Evolutionary conservation across 179 eudicot species (phyloP).

Genomic region (Patellifolia procumbens): DNA sequence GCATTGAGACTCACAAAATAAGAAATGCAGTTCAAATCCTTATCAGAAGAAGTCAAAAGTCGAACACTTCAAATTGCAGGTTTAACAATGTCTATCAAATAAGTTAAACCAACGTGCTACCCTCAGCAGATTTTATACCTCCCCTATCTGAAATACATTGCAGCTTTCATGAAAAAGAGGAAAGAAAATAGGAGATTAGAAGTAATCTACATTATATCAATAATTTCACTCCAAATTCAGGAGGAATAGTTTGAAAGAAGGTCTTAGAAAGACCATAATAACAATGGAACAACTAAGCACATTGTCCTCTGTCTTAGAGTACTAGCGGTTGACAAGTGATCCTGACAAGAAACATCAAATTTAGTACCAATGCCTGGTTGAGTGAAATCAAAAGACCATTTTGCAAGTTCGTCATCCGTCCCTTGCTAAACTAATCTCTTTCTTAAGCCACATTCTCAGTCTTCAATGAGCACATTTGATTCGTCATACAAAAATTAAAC

Average conservation of each 20-base stretch:
- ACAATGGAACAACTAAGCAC: not conserved
- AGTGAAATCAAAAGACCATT: not conserved
- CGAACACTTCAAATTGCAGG: not conserved
- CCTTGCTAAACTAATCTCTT: not conserved
- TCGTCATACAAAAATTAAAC: not conserved
- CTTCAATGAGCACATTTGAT: not conserved
- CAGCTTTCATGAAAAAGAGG: not conserved
- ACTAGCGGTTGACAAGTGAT: not conserved
- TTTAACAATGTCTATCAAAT: not conserved
- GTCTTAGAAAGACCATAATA: not conserved
- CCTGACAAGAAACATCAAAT: constrained; percentile 7
- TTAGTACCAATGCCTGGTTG: not conserved
- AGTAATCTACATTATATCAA: not conserved
- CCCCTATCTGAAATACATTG: not conserved
- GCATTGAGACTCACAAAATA: not conserved
- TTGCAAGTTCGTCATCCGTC: not conserved
- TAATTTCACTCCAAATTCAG: not conserved
- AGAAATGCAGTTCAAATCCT: not conserved
- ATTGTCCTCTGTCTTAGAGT: not conserved
- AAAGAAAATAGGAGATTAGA: not conserved
- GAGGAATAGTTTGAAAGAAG: not conserved
- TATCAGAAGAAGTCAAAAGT: not conserved
- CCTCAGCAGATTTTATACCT: constrained; percentile 11
- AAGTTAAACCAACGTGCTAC: not conserved
- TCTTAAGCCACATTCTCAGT: constrained; percentile 5